Conservation (phyloP, 2,329 filamentous ascomycete species). For the Esteya vermicola region DNA sequence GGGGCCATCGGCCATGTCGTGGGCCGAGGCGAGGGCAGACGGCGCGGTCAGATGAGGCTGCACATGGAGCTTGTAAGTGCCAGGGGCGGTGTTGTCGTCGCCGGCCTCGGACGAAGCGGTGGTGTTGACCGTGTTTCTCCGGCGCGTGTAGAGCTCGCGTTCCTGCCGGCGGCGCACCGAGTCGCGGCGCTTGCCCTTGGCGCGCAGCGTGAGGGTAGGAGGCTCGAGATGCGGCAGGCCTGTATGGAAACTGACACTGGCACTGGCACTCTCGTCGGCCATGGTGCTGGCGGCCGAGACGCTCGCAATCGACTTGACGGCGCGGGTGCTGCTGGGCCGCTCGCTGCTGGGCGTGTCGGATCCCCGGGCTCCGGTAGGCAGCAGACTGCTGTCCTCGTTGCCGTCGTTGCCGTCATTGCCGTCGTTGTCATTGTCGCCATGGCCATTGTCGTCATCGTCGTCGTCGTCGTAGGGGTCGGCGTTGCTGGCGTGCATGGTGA, state of each 20-base stretch:
- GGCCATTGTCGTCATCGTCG: not conserved
- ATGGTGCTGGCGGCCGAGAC: slow-evolving; percentile 56
- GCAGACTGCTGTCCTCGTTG: slow-evolving; percentile 13
- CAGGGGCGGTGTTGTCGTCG: slow-evolving; percentile 35
- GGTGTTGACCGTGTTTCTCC: slow-evolving; percentile 50
- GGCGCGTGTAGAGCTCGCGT: slow-evolving; percentile 75
- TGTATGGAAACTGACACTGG: too few relatives aligned
- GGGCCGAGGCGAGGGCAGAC: slow-evolving; percentile 37
- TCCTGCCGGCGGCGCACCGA: slow-evolving; percentile 82
- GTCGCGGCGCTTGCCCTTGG: slow-evolving; percentile 56
- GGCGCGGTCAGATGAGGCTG: slow-evolving; percentile 26
- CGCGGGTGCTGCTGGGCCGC: slow-evolving; percentile 72
- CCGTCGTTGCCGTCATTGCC: not conserved
- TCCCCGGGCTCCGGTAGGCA: too few relatives aligned
- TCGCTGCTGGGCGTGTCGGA: slow-evolving; percentile 51
- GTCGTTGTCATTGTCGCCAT: not conserved
- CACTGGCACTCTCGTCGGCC: slow-evolving; percentile 45
- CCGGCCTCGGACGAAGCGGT: slow-evolving; percentile 46
- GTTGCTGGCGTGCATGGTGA: slow-evolving; percentile 84
- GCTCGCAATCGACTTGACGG: slow-evolving; percentile 83
- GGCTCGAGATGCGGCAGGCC: too few relatives aligned
- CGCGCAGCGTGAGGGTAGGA: too few relatives aligned
- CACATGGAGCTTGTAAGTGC: slow-evolving; percentile 35
- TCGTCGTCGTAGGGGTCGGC: slow-evolving; percentile 32
- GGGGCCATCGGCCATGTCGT: slow-evolving; percentile 56